phyloP scores from a whole-genome alignment of 495 filamentous ascomycete genomes.

The Aspergillus baeticus region DNA sequence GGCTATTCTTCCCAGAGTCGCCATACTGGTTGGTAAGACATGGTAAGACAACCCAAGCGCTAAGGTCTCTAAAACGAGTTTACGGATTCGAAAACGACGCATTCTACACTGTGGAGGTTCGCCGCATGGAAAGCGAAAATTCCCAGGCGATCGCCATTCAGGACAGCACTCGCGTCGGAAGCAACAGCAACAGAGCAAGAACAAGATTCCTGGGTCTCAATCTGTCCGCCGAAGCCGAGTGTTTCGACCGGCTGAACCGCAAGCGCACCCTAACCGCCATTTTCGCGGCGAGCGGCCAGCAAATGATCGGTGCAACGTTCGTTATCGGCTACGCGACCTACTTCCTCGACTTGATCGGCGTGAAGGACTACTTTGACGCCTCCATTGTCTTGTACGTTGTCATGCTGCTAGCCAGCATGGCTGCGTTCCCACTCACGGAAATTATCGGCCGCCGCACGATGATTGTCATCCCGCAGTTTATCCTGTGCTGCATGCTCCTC shows the following conservation, averaged over 20 bases:
- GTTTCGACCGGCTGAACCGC: slow-evolving; percentile 18
- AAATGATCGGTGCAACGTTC: slow-evolving; percentile 26
- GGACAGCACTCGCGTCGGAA: neutral
- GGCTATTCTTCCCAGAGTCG: slow-evolving; percentile 24
- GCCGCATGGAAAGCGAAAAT: slow-evolving; percentile 16
- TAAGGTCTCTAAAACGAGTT: slow-evolving; percentile 9
- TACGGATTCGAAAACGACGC: slow-evolving; percentile 19
- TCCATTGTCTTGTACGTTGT: slow-evolving; percentile 20
- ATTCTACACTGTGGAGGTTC: slow-evolving; percentile 18
- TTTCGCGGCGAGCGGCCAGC: slow-evolving; percentile 19
- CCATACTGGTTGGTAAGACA: slow-evolving; percentile 23
- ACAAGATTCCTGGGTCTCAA: slow-evolving; percentile 12
- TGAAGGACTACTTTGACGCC: slow-evolving; percentile 23
- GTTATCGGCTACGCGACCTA: slow-evolving; percentile 27
- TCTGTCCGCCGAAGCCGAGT: slow-evolving; percentile 16
- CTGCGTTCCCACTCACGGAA: slow-evolving; percentile 23
- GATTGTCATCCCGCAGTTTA: slow-evolving; percentile 20
- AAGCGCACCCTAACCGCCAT: slow-evolving; percentile 24
- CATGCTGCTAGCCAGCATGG: slow-evolving; percentile 20
- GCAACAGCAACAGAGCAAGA: neutral
- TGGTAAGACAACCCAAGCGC: slow-evolving; percentile 3
- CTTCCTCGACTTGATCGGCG: slow-evolving; percentile 22
- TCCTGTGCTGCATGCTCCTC: slow-evolving; percentile 17
- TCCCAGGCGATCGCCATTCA: neutral
- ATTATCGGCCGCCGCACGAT: slow-evolving; percentile 23